A percentile compares a stretch with the other conserved stretches of the same genome.
phyloP scores from a whole-genome alignment of 176 grass and related monocot species.

The Eragrostis curvula region DNA sequence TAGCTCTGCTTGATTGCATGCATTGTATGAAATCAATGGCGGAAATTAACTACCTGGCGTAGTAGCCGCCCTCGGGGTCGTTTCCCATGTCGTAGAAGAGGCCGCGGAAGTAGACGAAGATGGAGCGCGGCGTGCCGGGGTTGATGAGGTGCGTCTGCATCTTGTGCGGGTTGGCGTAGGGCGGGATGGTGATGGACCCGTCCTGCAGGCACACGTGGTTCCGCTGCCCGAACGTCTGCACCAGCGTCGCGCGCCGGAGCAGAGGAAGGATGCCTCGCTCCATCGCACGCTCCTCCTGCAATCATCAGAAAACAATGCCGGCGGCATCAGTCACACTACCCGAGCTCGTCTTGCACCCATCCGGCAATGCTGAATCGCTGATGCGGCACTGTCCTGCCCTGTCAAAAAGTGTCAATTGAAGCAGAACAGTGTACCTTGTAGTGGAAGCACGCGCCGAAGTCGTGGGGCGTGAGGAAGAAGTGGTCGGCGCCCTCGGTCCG shows the following conservation, averaged over 20 bases:
- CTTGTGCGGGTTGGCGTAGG: conserved; percentile 64
- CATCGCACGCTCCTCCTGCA: conserved; percentile 59
- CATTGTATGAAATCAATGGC: background rate
- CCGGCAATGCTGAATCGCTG: too few relatives aligned
- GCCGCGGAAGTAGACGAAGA: conserved; percentile 69
- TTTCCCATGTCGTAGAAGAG: conserved; percentile 70
- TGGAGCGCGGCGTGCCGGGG: conserved; percentile 62
- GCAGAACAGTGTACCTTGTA: conserved; percentile 35
- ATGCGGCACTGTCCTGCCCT: too few relatives aligned
- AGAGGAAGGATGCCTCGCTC: conserved; percentile 61
- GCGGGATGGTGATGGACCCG: conserved; percentile 60
- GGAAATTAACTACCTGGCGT: conserved; percentile 30
- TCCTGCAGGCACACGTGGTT: conserved; percentile 69
- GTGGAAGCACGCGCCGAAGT: conserved; percentile 70
- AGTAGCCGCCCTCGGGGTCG: conserved; percentile 71
- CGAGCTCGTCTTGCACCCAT: too few relatives aligned
- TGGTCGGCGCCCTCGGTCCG: conserved; percentile 59
- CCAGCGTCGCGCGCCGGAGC: conserved; percentile 58
- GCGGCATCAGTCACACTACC: too few relatives aligned
- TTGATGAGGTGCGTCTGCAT: conserved; percentile 62
- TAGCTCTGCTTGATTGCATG: background rate
- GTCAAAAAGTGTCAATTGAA: too few relatives aligned
- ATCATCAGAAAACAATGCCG: background rate
- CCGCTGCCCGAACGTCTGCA: conserved; percentile 72
- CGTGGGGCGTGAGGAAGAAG: conserved; percentile 62